Percentiles rank a stretch among this genome's conserved stretches.
phyloP scores from a whole-genome alignment of 2,329 filamentous ascomycete genomes.

The Botrytis aclada region DNA sequence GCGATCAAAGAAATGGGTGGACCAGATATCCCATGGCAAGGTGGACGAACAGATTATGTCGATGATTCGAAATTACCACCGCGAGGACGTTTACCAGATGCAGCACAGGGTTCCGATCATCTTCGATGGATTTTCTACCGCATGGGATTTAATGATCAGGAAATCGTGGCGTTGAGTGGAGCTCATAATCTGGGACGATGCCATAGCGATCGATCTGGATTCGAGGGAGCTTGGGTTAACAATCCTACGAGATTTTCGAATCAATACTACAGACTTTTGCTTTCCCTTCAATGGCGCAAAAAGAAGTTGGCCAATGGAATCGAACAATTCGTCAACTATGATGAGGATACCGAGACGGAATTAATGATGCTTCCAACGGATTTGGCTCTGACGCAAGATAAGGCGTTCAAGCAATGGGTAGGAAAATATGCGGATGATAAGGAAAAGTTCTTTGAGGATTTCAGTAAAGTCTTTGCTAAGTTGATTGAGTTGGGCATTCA shows the following conservation, averaged over 20 bases:
- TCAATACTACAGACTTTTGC: constrained; percentile 54
- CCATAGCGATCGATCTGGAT: constrained; percentile 54
- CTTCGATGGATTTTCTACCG: constrained; percentile 54
- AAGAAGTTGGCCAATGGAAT: constrained; percentile 51
- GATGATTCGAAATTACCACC: constrained; percentile 58
- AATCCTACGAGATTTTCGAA: constrained; percentile 58
- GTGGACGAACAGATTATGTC: constrained; percentile 60
- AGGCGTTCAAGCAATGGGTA: constrained; percentile 53
- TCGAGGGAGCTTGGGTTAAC: constrained; percentile 57
- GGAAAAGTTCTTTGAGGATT: constrained; percentile 60
- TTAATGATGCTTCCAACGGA: constrained; percentile 68
- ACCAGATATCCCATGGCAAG: constrained; percentile 53
- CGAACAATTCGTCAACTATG: constrained; percentile 57
- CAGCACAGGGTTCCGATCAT: constrained; percentile 52
- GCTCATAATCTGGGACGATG: constrained; percentile 56
- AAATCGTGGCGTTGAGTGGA: constrained; percentile 55
- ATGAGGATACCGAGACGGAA: constrained; percentile 52
- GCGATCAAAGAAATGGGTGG: constrained; percentile 60
- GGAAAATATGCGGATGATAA: constrained; percentile 58
- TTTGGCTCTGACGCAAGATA: constrained; percentile 54
- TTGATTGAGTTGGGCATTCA: constrained; percentile 58
- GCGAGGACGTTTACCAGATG: constrained; percentile 55
- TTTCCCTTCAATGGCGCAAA: constrained; percentile 52
- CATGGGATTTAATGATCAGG: constrained; percentile 59
- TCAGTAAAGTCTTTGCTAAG: constrained; percentile 56